phyloP scores from a whole-genome alignment of 2,329 filamentous ascomycete genomes.

The Arachnomyces sp. region DNA sequence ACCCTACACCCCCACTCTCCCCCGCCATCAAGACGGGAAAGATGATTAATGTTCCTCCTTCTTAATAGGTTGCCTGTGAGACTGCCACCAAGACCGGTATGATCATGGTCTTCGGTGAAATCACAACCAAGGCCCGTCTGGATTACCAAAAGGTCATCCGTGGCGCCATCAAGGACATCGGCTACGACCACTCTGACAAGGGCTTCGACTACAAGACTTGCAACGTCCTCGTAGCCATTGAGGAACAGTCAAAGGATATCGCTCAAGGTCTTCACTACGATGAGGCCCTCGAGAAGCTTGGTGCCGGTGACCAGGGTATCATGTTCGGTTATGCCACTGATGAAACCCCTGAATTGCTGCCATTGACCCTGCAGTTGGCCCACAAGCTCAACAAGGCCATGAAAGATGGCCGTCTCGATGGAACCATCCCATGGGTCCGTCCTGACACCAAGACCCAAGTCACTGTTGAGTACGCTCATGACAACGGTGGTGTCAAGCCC shows the following conservation, averaged over 20 bases:
- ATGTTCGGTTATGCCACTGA: slow-evolving; percentile 99
- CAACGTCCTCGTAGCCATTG: slow-evolving; percentile 96
- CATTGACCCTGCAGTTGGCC: slow-evolving; percentile 84
- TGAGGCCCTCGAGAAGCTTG: slow-evolving; percentile 91
- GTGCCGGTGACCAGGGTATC: slow-evolving; percentile 99
- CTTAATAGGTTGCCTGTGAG: slow-evolving; percentile 72
- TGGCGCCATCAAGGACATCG: slow-evolving; percentile 92
- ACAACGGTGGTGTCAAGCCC: slow-evolving; percentile 77
- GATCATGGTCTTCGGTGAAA: slow-evolving; percentile 99
- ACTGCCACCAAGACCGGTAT: slow-evolving; percentile 99
- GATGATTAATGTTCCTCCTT: slow-evolving; percentile 7
- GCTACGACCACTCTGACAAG: slow-evolving; percentile 94
- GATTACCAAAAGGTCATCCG: slow-evolving; percentile 99
- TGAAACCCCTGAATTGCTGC: slow-evolving; percentile 95
- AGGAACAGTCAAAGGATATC: slow-evolving; percentile 98
- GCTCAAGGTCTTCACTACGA: slow-evolving; percentile 99
- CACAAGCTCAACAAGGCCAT: slow-evolving; percentile 97
- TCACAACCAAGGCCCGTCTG: slow-evolving; percentile 88
- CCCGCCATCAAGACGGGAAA: slow-evolving; percentile 7
- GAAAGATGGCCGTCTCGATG: slow-evolving; percentile 79
- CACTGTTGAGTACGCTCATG: slow-evolving; percentile 97
- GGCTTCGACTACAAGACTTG: slow-evolving; percentile 99
- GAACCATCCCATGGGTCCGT: slow-evolving; percentile 83
- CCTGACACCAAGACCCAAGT: slow-evolving; percentile 99
- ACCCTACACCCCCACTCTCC: slow-evolving; percentile 10